Evolutionary conservation across 805 yeast genomes (phyloP).

Genomic region (Wickerhamomyces canadensis): DNA sequence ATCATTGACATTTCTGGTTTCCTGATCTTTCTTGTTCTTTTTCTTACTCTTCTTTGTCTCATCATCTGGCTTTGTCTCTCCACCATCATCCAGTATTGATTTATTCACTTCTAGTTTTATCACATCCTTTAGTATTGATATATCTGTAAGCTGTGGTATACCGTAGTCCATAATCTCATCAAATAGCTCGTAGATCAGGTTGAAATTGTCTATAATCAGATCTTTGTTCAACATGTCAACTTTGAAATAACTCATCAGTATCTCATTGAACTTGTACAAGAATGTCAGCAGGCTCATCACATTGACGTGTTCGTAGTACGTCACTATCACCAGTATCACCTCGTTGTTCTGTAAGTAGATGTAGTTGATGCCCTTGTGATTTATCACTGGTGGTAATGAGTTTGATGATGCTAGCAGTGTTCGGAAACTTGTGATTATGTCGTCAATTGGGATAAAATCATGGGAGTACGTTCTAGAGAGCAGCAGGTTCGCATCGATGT

Average conservation of each 20-base stretch:
- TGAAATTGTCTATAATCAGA: conserved; percentile 63
- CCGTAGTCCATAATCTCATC: conserved; percentile 92
- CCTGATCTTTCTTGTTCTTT: too few relatives aligned
- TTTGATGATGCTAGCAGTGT: conserved; percentile 34
- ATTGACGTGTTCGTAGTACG: conserved; percentile 33
- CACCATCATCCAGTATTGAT: conserved; percentile 17
- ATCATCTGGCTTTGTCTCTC: too few relatives aligned
- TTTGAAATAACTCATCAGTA: conserved; percentile 41
- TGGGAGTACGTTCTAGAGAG: conserved; percentile 68
- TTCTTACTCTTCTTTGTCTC: too few relatives aligned
- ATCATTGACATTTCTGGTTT: too few relatives aligned
- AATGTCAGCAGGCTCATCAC: conserved; percentile 55
- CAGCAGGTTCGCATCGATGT: conserved; percentile 61
- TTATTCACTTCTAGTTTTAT: conserved; percentile 51
- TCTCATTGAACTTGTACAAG: conserved; percentile 40
- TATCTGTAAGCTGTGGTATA: conserved; percentile 77
- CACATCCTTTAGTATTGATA: conserved; percentile 71
- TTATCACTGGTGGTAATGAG: conserved; percentile 38
- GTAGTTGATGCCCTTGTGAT: conserved; percentile 46
- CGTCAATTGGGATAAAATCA: conserved; percentile 48
- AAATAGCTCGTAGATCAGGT: conserved; percentile 71
- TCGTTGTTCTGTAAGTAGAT: conserved; percentile 50
- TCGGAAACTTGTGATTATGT: conserved; percentile 56
- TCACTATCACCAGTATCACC: conserved; percentile 21
- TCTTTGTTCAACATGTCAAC: conserved; percentile 43